Percentiles rank a stretch among this genome's conserved stretches.
phyloP scores from a whole-genome alignment of 352 stramenopile genomes.

The Pythium brachiatum region DNA sequence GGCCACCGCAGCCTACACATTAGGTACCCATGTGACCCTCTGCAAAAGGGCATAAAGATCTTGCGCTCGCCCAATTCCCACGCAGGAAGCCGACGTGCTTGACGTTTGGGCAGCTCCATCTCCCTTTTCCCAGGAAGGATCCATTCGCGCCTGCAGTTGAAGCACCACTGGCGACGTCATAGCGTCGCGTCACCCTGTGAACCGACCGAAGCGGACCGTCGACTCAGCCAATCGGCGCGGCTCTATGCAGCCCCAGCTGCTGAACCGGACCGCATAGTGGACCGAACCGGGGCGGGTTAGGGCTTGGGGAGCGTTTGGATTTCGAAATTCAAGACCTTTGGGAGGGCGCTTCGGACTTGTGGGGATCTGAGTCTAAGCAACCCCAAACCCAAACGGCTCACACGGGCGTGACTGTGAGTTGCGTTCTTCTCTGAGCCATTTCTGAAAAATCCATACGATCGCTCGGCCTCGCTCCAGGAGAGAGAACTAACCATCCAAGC shows the following conservation, averaged over 20 bases:
- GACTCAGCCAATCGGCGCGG: slow-evolving; percentile 18
- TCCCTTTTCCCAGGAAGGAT: slow-evolving; percentile 19
- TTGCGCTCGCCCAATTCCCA: background rate
- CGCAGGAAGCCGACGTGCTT: slow-evolving; percentile 6
- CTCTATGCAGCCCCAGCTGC: slow-evolving; percentile 18
- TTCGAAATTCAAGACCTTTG: slow-evolving; percentile 28
- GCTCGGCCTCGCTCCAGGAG: background rate
- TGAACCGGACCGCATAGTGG: slow-evolving; percentile 24
- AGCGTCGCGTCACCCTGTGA: slow-evolving; percentile 10
- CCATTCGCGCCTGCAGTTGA: slow-evolving; percentile 19
- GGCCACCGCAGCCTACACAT: background rate
- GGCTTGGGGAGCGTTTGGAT: slow-evolving; percentile 20
- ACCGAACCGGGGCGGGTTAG: slow-evolving; percentile 24
- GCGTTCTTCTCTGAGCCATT: slow-evolving; percentile 35
- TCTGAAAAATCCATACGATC: slow-evolving; percentile 26
- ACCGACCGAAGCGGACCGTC: slow-evolving; percentile 17
- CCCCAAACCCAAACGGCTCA: slow-evolving; percentile 9
- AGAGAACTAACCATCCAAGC: background rate
- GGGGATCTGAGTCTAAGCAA: slow-evolving; percentile 26
- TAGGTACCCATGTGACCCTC: slow-evolving; percentile 4
- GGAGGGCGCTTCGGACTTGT: slow-evolving; percentile 10
- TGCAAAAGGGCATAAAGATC: background rate
- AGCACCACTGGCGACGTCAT: slow-evolving; percentile 23
- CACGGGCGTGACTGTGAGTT: slow-evolving; percentile 26
- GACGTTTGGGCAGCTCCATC: slow-evolving; percentile 18